phyloP scores from a whole-genome alignment of 495 filamentous ascomycete species.

The Rusavskia elegans region DNA sequence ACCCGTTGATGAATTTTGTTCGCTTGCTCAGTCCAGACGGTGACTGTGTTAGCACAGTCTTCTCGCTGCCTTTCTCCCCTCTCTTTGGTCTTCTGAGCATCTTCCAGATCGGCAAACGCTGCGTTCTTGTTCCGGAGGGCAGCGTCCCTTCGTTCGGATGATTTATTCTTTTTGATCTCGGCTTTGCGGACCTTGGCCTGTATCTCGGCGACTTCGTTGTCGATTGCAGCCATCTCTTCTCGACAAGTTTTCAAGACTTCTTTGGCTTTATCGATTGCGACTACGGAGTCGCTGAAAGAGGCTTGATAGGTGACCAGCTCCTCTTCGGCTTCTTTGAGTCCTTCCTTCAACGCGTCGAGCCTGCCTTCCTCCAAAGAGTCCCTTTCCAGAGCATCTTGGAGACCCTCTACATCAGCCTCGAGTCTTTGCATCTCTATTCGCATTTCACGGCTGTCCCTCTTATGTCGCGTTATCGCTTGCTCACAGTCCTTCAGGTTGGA shows the following conservation, averaged over 20 bases:
- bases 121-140: conserved; percentile 51
- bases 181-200: conserved; percentile 36
- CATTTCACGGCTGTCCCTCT: conserved; percentile 29
- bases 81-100: conserved; percentile 30
- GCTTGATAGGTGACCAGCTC: conserved; percentile 29
- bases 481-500: conserved; percentile 21
- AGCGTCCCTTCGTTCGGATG: conserved; percentile 31
- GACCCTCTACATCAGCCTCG: conserved; percentile 38
- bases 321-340: conserved; percentile 34
- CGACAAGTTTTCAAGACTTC: conserved; percentile 24
- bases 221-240: conserved; percentile 23
- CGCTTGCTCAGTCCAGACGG: conserved; percentile 42
- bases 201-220: conserved; percentile 24
- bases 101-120: conserved; percentile 35
- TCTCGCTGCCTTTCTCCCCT: conserved; percentile 29
- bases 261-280: conserved; percentile 34
- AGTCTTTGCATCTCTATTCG: conserved; percentile 40
- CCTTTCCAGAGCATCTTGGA: conserved; percentile 43
- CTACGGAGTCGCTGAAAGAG: conserved; percentile 34
- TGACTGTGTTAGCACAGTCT: conserved; percentile 27
- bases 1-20: conserved; percentile 41
- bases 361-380: conserved; percentile 43
- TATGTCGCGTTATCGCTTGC: conserved; percentile 25
- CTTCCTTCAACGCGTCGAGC: conserved; percentile 40
- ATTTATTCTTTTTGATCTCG: conserved; percentile 36